Percentiles rank a stretch among this genome's conserved stretches.
Conservation (phyloP, 768 basidiomycete species). For the Porpolomopsis calyptriformis region DNA sequence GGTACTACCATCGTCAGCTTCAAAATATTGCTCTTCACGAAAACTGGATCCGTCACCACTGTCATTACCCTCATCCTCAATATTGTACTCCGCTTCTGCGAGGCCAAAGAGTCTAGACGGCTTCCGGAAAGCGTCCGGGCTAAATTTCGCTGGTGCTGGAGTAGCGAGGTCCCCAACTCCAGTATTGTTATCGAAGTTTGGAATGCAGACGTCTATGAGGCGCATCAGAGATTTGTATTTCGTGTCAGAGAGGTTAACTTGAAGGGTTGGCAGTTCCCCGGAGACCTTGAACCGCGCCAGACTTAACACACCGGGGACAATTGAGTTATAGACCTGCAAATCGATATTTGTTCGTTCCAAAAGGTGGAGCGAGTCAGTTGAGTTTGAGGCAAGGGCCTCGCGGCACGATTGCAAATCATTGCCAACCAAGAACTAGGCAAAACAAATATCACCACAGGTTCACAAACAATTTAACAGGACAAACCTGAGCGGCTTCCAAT, state of each 20-base stretch:
- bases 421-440: conserved; percentile 85
- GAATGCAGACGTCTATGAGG: conserved; percentile 82
- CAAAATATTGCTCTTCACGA: conserved; percentile 54
- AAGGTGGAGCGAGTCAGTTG: conserved; percentile 62
- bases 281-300: conserved; percentile 85
- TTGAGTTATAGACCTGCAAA: conserved; percentile 84
- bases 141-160: conserved; percentile 15
- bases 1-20: conserved; percentile 51
- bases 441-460: conserved; percentile 8
- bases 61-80: conserved; percentile 48
- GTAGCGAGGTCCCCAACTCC: conserved; percentile 10
- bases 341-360: conserved; percentile 88
- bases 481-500: conserved; percentile 83
- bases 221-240: conserved; percentile 92
- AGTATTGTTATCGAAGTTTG: conserved; percentile 54
- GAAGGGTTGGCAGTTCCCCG: conserved; percentile 77
- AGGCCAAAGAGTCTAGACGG: conserved; percentile 46
- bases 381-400: conserved; percentile 55
- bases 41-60: conserved; percentile 25
- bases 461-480: conserved; percentile 8
- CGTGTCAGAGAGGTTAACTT: conserved; percentile 81
- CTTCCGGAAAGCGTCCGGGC: conserved; percentile 36
- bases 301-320: conserved; percentile 72
- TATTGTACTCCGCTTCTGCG: conserved; percentile 52
- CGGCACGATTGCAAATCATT: conserved; percentile 73